phyloP scores from a whole-genome alignment of 768 basidiomycete species.

The Auriscalpium orientale region DNA sequence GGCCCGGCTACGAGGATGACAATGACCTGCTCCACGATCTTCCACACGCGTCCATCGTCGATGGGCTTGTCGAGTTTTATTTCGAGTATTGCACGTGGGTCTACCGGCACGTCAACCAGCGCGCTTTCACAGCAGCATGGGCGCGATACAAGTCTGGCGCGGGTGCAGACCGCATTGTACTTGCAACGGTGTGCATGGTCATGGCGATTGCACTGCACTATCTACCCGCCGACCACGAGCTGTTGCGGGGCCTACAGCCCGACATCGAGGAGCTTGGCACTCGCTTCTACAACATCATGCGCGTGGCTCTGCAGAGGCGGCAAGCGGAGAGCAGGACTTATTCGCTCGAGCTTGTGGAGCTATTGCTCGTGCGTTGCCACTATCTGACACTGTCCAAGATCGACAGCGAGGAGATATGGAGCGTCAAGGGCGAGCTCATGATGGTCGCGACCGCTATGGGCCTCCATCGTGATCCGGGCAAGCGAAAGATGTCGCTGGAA shows the following conservation, averaged over 20 bases:
- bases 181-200: constrained; percentile 67
- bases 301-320: constrained; percentile 54
- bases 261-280: constrained; percentile 52
- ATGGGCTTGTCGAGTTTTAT: constrained; percentile 67
- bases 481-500: constrained; percentile 64
- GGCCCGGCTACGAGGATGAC: constrained; percentile 52
- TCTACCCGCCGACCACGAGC: constrained; percentile 54
- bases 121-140: constrained; percentile 59
- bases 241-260: constrained; percentile 42
- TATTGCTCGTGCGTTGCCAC: constrained; percentile 57
- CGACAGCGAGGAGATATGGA: constrained; percentile 71
- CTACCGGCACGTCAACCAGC: constrained; percentile 68
- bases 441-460: constrained; percentile 71
- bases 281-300: constrained; percentile 66
- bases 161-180: constrained; percentile 57
- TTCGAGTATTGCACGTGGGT: constrained; percentile 88
- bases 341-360: constrained; percentile 62
- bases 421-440: constrained; percentile 56
- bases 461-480: constrained; percentile 69
- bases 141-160: constrained; percentile 62
- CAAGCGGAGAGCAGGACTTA: constrained; percentile 43
- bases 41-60: constrained; percentile 60
- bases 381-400: constrained; percentile 59
- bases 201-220: constrained; percentile 71
- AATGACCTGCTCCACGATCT: constrained; percentile 62